These are phyloP conservation scores for Knoxdaviesia proteae DNA, from an alignment of 2,329 filamentous ascomycete genomes.

Conservation along the genomic window DNA sequence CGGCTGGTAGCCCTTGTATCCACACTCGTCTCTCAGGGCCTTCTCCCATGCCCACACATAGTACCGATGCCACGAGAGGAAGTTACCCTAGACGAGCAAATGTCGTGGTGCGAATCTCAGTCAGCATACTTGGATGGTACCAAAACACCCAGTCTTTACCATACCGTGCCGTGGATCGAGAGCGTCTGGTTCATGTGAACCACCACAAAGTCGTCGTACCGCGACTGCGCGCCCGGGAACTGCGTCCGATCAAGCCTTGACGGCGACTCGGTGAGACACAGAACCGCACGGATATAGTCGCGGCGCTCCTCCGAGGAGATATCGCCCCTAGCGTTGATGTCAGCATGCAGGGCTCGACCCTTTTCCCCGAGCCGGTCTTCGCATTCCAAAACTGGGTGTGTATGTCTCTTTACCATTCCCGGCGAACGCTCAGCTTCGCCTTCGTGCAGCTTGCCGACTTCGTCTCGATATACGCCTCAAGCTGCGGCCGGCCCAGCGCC, in stretches of 20 bases:
- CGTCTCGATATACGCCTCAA: slow-evolving; percentile 7
- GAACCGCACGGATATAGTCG: slow-evolving; percentile 10
- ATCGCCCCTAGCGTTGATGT: neutral
- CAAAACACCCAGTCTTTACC: neutral
- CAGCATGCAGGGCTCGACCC: too few species aligned
- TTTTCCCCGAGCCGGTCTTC: neutral
- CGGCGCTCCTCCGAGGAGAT: slow-evolving; percentile 5
- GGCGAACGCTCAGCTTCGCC: slow-evolving; percentile 8
- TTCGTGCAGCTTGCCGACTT: slow-evolving; percentile 8
- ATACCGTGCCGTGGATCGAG: slow-evolving; percentile 9
- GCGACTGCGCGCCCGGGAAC: slow-evolving; percentile 10
- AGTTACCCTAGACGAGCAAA: slow-evolving; percentile 11
- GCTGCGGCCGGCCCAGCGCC: slow-evolving; percentile 7
- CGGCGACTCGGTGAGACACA: slow-evolving; percentile 8
- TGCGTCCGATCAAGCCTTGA: slow-evolving; percentile 7
- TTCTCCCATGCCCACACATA: slow-evolving; percentile 17
- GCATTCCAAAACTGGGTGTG: neutral
- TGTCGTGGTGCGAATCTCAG: neutral
- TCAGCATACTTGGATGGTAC: neutral
- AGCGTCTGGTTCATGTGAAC: slow-evolving; percentile 11
- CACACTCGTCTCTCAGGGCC: slow-evolving; percentile 19
- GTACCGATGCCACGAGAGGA: slow-evolving; percentile 22
- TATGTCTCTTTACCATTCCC: slow-evolving; percentile 7
- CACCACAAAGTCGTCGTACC: slow-evolving; percentile 14
- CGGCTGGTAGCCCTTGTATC: slow-evolving; percentile 18